These are phyloP conservation scores for Populus nigra DNA, from an alignment of 345 rosid species.

Conservation along the genomic window DNA sequence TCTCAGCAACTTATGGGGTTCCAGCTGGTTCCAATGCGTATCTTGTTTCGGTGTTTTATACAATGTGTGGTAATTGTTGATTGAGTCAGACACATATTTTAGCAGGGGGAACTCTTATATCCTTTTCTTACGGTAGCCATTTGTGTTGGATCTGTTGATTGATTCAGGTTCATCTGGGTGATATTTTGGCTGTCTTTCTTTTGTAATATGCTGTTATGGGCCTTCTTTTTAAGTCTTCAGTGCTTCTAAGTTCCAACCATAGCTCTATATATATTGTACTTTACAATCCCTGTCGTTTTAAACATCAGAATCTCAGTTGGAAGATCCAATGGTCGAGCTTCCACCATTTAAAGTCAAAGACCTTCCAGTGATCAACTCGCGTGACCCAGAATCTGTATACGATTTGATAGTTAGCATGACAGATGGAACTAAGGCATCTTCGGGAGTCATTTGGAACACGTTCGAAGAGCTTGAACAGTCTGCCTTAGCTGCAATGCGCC, in stretches of 20 bases:
- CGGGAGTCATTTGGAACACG: conserved; percentile 38
- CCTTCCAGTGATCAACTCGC: conserved; percentile 28
- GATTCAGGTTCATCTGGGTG: too few species aligned
- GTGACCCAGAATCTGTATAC: conserved; percentile 20
- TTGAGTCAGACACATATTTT: too few species aligned
- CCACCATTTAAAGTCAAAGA: conserved; percentile 43
- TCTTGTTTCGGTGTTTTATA: too few species aligned
- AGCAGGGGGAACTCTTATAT: too few species aligned
- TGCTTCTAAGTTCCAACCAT: neutral
- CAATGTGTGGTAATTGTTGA: too few species aligned
- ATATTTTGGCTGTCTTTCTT: too few species aligned
- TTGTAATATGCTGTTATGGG: too few species aligned
- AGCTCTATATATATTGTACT: neutral
- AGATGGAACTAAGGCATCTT: conserved; percentile 23
- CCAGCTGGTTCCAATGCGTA: too few species aligned
- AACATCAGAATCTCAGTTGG: conserved; percentile 23
- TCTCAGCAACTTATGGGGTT: too few species aligned
- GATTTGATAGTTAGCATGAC: conserved; percentile 1
- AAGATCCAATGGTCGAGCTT: conserved; percentile 24
- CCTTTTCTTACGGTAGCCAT: too few species aligned
- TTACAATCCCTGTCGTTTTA: neutral
- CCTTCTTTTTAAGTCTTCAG: too few species aligned
- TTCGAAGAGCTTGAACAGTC: conserved; percentile 32
- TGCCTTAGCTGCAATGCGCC: conserved; percentile 1
- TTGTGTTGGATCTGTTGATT: too few species aligned